Evolutionary conservation across 2,329 filamentous ascomycete genomes (phyloP).

Genomic region (Fusarium burgessii): DNA sequence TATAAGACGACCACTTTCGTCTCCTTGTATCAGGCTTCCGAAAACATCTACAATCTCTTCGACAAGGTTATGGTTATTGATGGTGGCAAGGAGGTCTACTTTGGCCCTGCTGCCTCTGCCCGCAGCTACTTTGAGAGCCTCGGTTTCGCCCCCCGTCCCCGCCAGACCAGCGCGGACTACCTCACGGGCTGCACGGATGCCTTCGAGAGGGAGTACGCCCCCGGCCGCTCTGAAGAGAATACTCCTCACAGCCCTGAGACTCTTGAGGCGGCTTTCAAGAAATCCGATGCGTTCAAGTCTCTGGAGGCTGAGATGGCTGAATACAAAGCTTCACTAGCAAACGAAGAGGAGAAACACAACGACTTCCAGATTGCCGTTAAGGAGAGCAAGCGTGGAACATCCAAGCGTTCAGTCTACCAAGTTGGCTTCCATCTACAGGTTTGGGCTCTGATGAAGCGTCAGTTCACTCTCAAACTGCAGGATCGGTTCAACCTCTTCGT

Average conservation of each 20-base stretch:
- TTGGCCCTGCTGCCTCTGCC: slow-evolving; percentile 75
- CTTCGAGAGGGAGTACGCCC: slow-evolving; percentile 82
- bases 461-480: slow-evolving; percentile 88
- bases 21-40: slow-evolving; percentile 86
- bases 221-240: slow-evolving; percentile 73
- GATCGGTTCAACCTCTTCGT: slow-evolving; percentile 82
- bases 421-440: slow-evolving; percentile 87
- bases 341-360: slow-evolving; percentile 75
- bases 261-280: slow-evolving; percentile 76
- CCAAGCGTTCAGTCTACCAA: slow-evolving; percentile 82
- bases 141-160: slow-evolving; percentile 78
- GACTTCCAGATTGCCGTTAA: slow-evolving; percentile 81
- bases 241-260: slow-evolving; percentile 76
- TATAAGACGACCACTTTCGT: slow-evolving; percentile 88
- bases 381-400: slow-evolving; percentile 82
- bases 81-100: slow-evolving; percentile 79
- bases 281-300: slow-evolving; percentile 68
- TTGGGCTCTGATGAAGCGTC: slow-evolving; percentile 84
- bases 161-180: slow-evolving; percentile 86
- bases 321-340: slow-evolving; percentile 73
- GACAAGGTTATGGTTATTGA: slow-evolving; percentile 89
- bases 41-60: slow-evolving; percentile 82
- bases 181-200: slow-evolving; percentile 85
- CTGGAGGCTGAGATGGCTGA: slow-evolving; percentile 74
- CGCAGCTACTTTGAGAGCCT: slow-evolving; percentile 80